A percentile compares a stretch with the other conserved stretches of the same genome.
Evolutionary conservation across 2,329 filamentous ascomycete species (phyloP).

Genomic region (Botrytis paeoniae): DNA sequence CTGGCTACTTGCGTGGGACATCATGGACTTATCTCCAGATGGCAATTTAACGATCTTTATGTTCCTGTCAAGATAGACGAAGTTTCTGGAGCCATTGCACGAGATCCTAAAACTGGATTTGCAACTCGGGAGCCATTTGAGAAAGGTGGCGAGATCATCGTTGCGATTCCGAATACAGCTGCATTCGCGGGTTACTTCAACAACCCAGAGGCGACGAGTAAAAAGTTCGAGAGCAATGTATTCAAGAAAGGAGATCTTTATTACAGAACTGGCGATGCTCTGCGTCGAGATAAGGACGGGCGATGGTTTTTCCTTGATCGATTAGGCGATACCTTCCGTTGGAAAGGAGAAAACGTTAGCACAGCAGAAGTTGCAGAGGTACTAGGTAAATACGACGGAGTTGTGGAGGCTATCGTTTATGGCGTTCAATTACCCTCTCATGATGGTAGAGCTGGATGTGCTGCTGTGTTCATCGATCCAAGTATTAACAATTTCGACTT

Average conservation of each 20-base stretch:
- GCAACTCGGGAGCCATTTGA: slow-evolving; percentile 61
- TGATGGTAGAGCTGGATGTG: slow-evolving; percentile 67
- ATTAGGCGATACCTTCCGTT: slow-evolving; percentile 71
- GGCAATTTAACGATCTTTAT: slow-evolving; percentile 50
- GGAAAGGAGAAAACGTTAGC: slow-evolving; percentile 69
- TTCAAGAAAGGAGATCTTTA: slow-evolving; percentile 66
- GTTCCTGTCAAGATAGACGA: slow-evolving; percentile 68
- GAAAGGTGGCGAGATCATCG: slow-evolving; percentile 71
- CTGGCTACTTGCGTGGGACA: slow-evolving; percentile 65
- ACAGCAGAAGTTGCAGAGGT: slow-evolving; percentile 66
- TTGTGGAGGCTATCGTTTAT: slow-evolving; percentile 68
- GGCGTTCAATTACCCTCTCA: slow-evolving; percentile 63
- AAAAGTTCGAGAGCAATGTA: slow-evolving; percentile 63
- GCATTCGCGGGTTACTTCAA: slow-evolving; percentile 67
- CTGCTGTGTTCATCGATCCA: slow-evolving; percentile 57
- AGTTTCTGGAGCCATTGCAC: slow-evolving; percentile 62
- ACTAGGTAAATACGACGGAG: slow-evolving; percentile 55
- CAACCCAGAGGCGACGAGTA: slow-evolving; percentile 62
- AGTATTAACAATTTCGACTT: slow-evolving; percentile 55
- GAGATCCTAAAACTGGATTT: slow-evolving; percentile 66
- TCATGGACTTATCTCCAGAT: slow-evolving; percentile 61
- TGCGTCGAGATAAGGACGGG: slow-evolving; percentile 59
- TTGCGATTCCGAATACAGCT: slow-evolving; percentile 54
- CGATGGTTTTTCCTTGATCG: slow-evolving; percentile 69
- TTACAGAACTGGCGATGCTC: slow-evolving; percentile 66